A percentile compares a stretch with the other conserved stretches of the same genome.
These are phyloP conservation scores for Inga laurina DNA, from an alignment of 306 rosid species.

Conservation along the genomic window DNA sequence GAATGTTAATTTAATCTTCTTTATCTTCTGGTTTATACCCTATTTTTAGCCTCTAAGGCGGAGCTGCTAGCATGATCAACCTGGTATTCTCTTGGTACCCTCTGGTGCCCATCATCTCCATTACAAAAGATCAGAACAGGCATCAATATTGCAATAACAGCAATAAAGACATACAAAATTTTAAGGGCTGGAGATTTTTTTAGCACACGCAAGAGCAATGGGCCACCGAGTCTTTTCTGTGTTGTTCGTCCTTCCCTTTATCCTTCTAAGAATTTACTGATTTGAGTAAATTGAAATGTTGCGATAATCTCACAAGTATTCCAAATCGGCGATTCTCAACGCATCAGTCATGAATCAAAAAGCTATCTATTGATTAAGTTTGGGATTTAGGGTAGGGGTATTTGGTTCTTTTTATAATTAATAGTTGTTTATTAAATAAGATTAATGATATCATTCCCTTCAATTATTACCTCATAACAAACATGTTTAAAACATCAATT, in stretches of 20 bases:
- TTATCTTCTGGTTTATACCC: constrained; percentile 71
- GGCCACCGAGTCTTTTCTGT: constrained; percentile 49
- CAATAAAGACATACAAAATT: constrained; percentile 58
- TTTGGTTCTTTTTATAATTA: no score
- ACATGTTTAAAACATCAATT: no score
- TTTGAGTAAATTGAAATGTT: constrained; percentile 33
- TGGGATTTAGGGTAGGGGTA: no score
- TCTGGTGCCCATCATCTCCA: constrained; percentile 53
- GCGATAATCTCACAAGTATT: no score
- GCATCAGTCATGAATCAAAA: no score
- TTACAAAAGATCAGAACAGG: constrained; percentile 43
- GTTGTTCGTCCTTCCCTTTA: constrained; percentile 77
- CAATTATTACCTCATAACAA: no score
- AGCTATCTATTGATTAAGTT: no score
- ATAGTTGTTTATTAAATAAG: no score
- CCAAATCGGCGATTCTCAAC: no score
- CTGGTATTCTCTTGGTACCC: constrained; percentile 48
- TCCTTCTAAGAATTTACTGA: constrained; percentile 74
- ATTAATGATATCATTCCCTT: no score
- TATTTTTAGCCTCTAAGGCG: constrained; percentile 44
- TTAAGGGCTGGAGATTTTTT: constrained; percentile 55
- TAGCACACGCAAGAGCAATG: constrained; percentile 48
- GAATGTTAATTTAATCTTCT: constrained; percentile 60
- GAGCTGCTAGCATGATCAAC: constrained; percentile 51
- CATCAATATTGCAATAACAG: constrained; percentile 53